These are phyloP conservation scores for Botryosphaeria dothidea DNA, from an alignment of 2,329 filamentous ascomycete species.

Conservation along the genomic window DNA sequence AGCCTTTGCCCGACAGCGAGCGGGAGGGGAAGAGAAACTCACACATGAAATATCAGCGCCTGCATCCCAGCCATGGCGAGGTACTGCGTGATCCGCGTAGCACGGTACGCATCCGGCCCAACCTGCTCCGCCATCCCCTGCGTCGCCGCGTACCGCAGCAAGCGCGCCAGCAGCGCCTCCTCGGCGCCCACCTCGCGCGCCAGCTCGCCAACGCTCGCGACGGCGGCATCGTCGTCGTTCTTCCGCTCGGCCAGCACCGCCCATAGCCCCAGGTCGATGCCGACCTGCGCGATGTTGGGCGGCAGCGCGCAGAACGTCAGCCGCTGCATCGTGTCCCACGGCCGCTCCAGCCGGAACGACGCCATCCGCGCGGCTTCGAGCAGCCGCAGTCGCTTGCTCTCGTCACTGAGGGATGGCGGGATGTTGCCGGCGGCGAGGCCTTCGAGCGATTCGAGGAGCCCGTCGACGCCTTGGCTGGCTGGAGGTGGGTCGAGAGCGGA, in stretches of 20 bases:
- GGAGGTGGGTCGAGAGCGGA: too few species aligned
- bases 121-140: slow-evolving; percentile 6
- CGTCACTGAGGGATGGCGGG: not conserved
- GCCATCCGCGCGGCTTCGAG: not conserved
- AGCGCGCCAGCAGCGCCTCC: not conserved
- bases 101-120: not conserved
- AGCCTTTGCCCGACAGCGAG: not conserved
- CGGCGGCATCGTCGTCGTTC: not conserved
- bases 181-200: not conserved
- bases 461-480: too few species aligned
- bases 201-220: not conserved
- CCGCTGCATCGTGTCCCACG: slow-evolving; percentile 9
- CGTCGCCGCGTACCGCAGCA: slow-evolving; percentile 5
- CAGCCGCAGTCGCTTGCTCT: not conserved
- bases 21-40: not conserved
- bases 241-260: not conserved
- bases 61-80: not conserved
- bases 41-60: not conserved
- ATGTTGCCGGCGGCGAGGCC: not conserved
- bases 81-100: not conserved
- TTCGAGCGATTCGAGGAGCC: not conserved
- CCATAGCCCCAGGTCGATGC: not conserved
- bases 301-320: not conserved
- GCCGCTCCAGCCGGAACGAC: not conserved
- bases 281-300: slow-evolving; percentile 1